Percentiles rank a stretch among this genome's conserved stretches.
These are phyloP conservation scores for Lactarius psammicola DNA, from an alignment of 768 basidiomycete genomes.

Conservation along the genomic window DNA sequence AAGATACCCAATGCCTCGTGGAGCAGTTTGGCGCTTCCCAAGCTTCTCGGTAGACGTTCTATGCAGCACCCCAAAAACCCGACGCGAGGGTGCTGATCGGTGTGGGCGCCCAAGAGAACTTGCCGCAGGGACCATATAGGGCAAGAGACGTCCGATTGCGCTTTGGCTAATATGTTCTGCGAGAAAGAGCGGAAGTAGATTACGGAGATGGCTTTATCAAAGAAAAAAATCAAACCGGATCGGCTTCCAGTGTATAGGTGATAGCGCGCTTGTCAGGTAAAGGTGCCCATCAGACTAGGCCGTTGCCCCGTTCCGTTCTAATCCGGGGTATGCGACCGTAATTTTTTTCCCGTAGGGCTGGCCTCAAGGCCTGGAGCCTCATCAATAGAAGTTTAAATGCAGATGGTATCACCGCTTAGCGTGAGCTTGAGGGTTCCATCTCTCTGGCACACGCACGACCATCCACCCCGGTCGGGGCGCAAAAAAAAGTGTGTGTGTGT, in stretches of 20 bases:
- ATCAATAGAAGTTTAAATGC: conserved; percentile 4
- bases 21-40: conserved; percentile 10
- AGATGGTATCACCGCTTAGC: conserved; percentile 5
- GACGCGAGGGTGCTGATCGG: conserved; percentile 22
- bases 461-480: not conserved
- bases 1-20: conserved; percentile 18
- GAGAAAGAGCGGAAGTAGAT: not conserved
- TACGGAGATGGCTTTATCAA: conserved; percentile 13
- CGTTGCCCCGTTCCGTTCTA: not conserved
- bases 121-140: not conserved
- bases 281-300: conserved; percentile 5
- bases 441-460: not conserved
- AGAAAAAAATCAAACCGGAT: not conserved
- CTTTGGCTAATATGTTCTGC: not conserved
- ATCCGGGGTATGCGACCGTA: not conserved
- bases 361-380: conserved; percentile 11
- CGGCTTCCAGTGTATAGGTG: not conserved
- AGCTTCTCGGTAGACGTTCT: conserved; percentile 22
- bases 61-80: conserved; percentile 25
- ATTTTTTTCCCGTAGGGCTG: not conserved
- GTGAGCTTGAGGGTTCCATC: not conserved
- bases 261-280: not conserved
- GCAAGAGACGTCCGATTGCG: conserved; percentile 4
- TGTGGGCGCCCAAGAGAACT: conserved; percentile 15
- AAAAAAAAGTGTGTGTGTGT: not conserved